Evolutionary conservation across 371 early-diverging fungal genomes (phyloP).

Genomic region (Apophysomyces ossiformis): DNA sequence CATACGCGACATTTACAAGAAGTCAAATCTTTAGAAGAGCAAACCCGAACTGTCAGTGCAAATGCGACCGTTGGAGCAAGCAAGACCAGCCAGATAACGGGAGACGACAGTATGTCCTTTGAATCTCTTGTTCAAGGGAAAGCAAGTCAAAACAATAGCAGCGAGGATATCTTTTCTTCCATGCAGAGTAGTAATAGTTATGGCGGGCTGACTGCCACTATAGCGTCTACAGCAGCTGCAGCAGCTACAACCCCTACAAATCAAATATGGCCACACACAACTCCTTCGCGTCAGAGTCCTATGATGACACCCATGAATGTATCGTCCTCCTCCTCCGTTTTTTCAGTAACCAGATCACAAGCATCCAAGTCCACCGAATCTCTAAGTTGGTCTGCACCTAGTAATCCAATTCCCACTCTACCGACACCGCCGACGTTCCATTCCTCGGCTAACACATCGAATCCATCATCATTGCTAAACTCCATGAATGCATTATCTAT

Average conservation of each 20-base stretch:
- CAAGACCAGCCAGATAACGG: background rate
- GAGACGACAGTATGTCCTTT: constrained; percentile 31
- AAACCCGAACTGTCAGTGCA: constrained; percentile 47
- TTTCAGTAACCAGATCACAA: background rate
- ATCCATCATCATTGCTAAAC: constrained; percentile 1
- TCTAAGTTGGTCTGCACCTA: constrained; percentile 1
- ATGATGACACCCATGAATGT: constrained; percentile 16
- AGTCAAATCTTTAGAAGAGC: constrained; percentile 62
- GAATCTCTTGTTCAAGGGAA: constrained; percentile 45
- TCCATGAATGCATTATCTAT: constrained; percentile 12
- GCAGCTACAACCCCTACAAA: constrained; percentile 4
- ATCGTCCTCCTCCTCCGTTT: background rate
- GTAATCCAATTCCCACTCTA: background rate
- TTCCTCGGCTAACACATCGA: background rate
- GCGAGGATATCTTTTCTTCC: constrained; percentile 27
- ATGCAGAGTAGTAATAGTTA: constrained; percentile 1
- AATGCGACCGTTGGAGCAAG: constrained; percentile 16
- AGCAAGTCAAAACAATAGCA: background rate
- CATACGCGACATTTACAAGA: constrained; percentile 69
- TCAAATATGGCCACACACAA: constrained; percentile 16
- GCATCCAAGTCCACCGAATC: constrained; percentile 9
- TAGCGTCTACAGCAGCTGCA: constrained; percentile 12
- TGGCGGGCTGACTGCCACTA: background rate
- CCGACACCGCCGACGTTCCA: constrained; percentile 14
- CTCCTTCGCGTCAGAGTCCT: constrained; percentile 16